phyloP scores from a whole-genome alignment of 176 grass and related monocot species.

The Saccharum officinarum region DNA sequence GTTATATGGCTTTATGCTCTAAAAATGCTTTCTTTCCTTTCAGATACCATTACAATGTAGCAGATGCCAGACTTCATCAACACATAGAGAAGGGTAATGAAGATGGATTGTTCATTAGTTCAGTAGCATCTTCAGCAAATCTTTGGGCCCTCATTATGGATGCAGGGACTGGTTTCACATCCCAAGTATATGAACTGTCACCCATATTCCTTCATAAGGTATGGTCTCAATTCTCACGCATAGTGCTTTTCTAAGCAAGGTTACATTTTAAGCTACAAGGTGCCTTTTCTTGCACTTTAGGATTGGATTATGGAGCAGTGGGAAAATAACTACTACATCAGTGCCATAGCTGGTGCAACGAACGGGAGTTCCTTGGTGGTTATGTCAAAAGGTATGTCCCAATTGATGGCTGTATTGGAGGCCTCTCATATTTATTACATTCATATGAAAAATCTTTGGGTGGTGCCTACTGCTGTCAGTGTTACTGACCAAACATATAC shows the following conservation, averaged over 20 bases:
- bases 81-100: conserved; percentile 96
- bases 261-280: conserved; percentile 16
- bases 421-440: not conserved
- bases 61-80: conserved; percentile 91
- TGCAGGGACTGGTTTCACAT: conserved; percentile 87
- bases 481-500: not conserved
- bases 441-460: not conserved
- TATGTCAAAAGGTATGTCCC: conserved; percentile 90
- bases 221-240: conserved; percentile 26
- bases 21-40: conserved; percentile 6
- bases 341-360: conserved; percentile 83
- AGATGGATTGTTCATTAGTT: conserved; percentile 97
- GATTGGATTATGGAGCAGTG: conserved; percentile 99
- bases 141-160: conserved; percentile 99
- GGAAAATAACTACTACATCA: conserved; percentile 99
- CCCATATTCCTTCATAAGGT: conserved; percentile 97
- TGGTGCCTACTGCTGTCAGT: not conserved
- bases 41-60: conserved; percentile 98
- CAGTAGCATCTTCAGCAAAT: conserved; percentile 83
- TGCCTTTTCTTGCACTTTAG: conserved; percentile 47
- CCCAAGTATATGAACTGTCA: conserved; percentile 96
- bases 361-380: conserved; percentile 98
- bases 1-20: not conserved
- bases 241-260: not conserved
- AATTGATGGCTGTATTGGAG: conserved; percentile 11